Evolutionary conservation across 2,329 filamentous ascomycete genomes (phyloP).

Genomic region (Lithohypha guttulata): DNA sequence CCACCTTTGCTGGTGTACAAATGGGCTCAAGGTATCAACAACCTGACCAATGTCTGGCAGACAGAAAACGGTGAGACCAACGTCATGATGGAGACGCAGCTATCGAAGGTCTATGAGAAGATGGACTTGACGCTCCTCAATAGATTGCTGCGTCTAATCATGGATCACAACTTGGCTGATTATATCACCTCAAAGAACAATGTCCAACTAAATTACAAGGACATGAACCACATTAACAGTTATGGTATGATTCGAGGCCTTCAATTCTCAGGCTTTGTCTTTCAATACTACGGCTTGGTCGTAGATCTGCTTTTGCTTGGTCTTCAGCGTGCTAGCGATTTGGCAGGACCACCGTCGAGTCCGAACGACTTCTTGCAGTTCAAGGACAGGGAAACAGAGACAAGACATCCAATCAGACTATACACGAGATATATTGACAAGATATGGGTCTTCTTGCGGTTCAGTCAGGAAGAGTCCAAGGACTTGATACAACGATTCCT

Average conservation of each 20-base stretch:
- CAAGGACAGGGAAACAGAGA: slow-evolving; percentile 83
- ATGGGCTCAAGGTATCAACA: slow-evolving; percentile 99
- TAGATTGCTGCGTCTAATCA: slow-evolving; percentile 82
- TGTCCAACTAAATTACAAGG: slow-evolving; percentile 96
- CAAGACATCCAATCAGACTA: slow-evolving; percentile 87
- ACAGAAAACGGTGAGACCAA: slow-evolving; percentile 91
- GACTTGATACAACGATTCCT: slow-evolving; percentile 96
- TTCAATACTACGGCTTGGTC: slow-evolving; percentile 96
- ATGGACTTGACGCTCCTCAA: slow-evolving; percentile 95
- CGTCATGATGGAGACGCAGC: slow-evolving; percentile 93
- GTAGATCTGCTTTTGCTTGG: slow-evolving; percentile 86
- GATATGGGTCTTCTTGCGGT: slow-evolving; percentile 96
- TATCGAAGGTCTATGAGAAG: slow-evolving; percentile 99
- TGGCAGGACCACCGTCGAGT: slow-evolving; percentile 83
- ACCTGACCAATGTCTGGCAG: slow-evolving; percentile 90
- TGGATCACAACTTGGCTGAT: slow-evolving; percentile 98
- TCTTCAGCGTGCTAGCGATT: slow-evolving; percentile 91
- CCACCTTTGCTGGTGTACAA: slow-evolving; percentile 92
- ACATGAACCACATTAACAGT: slow-evolving; percentile 99
- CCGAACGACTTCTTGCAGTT: slow-evolving; percentile 98
- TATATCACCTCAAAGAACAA: slow-evolving; percentile 99
- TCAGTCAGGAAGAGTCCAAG: slow-evolving; percentile 84
- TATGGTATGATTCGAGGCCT: slow-evolving; percentile 97
- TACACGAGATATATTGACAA: slow-evolving; percentile 97
- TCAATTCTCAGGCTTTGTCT: slow-evolving; percentile 96